Percentiles rank a stretch among this genome's conserved stretches.
Evolutionary conservation across 139 green algal species (phyloP).

Genomic region (Chlorella sp.): DNA sequence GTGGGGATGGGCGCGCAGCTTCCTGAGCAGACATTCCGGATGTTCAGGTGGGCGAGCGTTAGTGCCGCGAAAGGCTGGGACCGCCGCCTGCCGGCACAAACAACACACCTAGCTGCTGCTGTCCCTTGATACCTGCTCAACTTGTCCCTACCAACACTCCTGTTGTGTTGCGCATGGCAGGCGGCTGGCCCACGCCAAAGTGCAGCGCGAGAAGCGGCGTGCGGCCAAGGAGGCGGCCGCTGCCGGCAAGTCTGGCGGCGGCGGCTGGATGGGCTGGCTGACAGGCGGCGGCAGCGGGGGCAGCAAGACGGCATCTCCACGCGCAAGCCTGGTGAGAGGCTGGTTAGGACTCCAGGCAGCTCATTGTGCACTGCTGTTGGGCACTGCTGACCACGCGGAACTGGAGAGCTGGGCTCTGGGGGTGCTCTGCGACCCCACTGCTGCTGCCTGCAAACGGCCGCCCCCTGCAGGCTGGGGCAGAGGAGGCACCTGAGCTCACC

Average conservation of each 20-base stretch:
- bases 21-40: too few relatives aligned
- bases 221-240: slow-evolving; percentile 24
- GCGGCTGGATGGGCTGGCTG: slow-evolving; percentile 61
- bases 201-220: slow-evolving; percentile 28
- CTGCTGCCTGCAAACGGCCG: too few relatives aligned
- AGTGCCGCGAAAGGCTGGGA: too few relatives aligned
- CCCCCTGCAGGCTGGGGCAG: neutral
- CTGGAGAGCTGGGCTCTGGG: neutral
- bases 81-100: too few relatives aligned
- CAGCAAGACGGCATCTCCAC: neutral
- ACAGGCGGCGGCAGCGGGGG: slow-evolving; percentile 24
- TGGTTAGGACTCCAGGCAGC: neutral
- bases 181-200: slow-evolving; percentile 72
- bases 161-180: slow-evolving; percentile 50
- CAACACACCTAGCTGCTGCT: too few relatives aligned
- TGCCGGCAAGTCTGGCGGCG: neutral
- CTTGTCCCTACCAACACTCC: too few relatives aligned
- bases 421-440: neutral
- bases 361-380: neutral
- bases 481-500: slow-evolving; percentile 43
- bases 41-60: too few relatives aligned
- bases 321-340: neutral
- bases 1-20: too few relatives aligned
- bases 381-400: neutral
- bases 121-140: too few relatives aligned